phyloP scores from a whole-genome alignment of 2,329 filamentous ascomycete species.

The Fusarium decemcellulare region DNA sequence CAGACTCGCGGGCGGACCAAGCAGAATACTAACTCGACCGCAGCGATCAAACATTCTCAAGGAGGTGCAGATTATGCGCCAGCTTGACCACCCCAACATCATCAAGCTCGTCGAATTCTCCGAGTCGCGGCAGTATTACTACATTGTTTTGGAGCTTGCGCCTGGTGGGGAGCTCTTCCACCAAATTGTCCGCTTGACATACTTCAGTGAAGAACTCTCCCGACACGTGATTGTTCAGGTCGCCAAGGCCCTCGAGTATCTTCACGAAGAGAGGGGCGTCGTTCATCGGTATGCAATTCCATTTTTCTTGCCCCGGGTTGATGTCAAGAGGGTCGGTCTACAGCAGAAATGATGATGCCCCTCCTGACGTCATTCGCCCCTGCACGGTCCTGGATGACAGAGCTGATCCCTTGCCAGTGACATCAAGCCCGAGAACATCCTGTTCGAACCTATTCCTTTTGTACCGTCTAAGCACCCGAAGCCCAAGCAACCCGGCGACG shows the following conservation, averaged over 20 bases:
- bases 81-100: slow-evolving; percentile 96
- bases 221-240: slow-evolving; percentile 96
- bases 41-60: slow-evolving; percentile 98
- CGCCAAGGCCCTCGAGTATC: slow-evolving; percentile 91
- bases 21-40: slow-evolving; percentile 46
- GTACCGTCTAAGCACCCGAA: slow-evolving; percentile 85
- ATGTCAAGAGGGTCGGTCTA: slow-evolving; percentile 1
- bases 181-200: slow-evolving; percentile 97
- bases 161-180: slow-evolving; percentile 98
- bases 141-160: slow-evolving; percentile 95
- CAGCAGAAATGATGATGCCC: slow-evolving; percentile 39
- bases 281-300: slow-evolving; percentile 86
- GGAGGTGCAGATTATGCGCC: slow-evolving; percentile 98
- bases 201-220: slow-evolving; percentile 96
- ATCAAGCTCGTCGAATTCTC: slow-evolving; percentile 94
- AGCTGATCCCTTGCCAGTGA: slow-evolving; percentile 71
- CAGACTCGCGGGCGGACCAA: slow-evolving; percentile 30
- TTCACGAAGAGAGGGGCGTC: slow-evolving; percentile 95
- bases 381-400: slow-evolving; percentile 32
- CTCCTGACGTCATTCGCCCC: slow-evolving; percentile 48
- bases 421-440: slow-evolving; percentile 97
- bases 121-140: slow-evolving; percentile 96
- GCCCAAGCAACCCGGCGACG: slow-evolving; percentile 87
- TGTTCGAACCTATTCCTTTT: slow-evolving; percentile 90
- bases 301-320: slow-evolving; percentile 6